Base-by-base conservation (phyloP, 345 rosid genomes). In the Aegle marmelos region DNA sequence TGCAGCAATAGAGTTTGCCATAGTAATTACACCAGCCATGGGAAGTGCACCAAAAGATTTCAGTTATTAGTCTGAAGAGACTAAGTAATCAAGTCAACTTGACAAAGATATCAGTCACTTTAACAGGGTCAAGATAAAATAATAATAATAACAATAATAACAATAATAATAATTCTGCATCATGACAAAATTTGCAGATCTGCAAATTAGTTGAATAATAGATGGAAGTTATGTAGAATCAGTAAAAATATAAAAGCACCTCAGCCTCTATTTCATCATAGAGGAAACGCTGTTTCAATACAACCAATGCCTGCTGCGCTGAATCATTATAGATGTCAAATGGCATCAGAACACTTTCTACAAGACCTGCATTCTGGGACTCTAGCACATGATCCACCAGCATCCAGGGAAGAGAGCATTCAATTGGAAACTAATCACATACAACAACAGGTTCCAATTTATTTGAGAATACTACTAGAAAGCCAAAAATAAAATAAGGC, bases 351-450 rank as follows among this genome's bases (percentile, higher is more conserved):
- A 91, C 89, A 84, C 97, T 96, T 86, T 96, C 99, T 82, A 96
- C 87, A 85, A 94, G 94, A 74, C 97, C 97, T 30, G 93, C 83
- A 85, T 87, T 90, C 63, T 85, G 95, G 76, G 90, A 86, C 78
- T 92, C 99, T 22, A 96, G 93, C 80, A 91, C 88, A 76, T 96
- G 89, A 79, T 92, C 98, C 82, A 92, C 90, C 86, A 96, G 83
- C 98, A 96, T 96, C 99, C 99, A 96, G 68, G 99, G 99, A 80
- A 96, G 97, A 81, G 99, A 96, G 86, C 99, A 94, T 83, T 96
- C 98, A 83, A 94, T 87, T 1, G 99, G 98, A 85, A 94, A 96
- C 99, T 96, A 88, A 74, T 85, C 68, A 39, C 33, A 50, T 11
- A 45, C 14, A 9, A 66, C 58, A 76, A 63, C 25, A 41, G 45